Evolutionary conservation across 2,329 filamentous ascomycete genomes (phyloP), one percentile per base, ranked within the genome.

Genomic region (Nigrospora sphaerica): DNA sequence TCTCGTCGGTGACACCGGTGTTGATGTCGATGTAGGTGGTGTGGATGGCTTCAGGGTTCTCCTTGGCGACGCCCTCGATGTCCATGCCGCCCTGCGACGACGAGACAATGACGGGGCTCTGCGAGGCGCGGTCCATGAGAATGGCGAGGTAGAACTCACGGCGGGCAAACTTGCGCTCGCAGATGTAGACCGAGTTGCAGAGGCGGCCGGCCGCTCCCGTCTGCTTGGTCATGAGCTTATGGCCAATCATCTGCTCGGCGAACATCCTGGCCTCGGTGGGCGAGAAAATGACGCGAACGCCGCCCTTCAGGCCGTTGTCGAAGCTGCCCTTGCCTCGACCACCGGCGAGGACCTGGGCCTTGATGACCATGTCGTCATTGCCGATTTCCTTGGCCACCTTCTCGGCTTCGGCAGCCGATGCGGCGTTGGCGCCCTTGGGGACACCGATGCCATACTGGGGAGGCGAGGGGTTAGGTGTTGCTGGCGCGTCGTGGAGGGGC

Each of bases 181-280:
- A 95, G 68, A 98, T 97, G 78, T 95, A 97, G 67, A 98, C 93
- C 54, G 91, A 81, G 72, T 88, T 97, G 81, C 93, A 98, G 67
- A 95, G 82, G 69, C 93, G 89, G 65, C 93, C 93, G 60, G 72
- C 81, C 59, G 92, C 88, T 68, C 93, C 93, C 49, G 93, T 98
- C 79, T 98, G 93, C 83, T 98, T 98, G 71, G 93, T 98, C 73
- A 98, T 82, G 72, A 98, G 89, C 75, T 96, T 96, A 77, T 98
- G 92, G 66, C 93, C 93, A 72, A 98, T 97, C 93, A 98, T 98
- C 78, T 98, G 91, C 60, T 92, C 81, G 59, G 93, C 92, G 68
- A 98, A 95, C 83, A 97, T 95, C 78, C 89, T 87, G 65, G 93
- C 93, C 78, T 86, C 82, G 61, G 90, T 91, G 50, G 93, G 88